These are phyloP conservation scores for Glaciozyma martinii DNA, from an alignment of 768 basidiomycete species.

Conservation along the genomic window DNA sequence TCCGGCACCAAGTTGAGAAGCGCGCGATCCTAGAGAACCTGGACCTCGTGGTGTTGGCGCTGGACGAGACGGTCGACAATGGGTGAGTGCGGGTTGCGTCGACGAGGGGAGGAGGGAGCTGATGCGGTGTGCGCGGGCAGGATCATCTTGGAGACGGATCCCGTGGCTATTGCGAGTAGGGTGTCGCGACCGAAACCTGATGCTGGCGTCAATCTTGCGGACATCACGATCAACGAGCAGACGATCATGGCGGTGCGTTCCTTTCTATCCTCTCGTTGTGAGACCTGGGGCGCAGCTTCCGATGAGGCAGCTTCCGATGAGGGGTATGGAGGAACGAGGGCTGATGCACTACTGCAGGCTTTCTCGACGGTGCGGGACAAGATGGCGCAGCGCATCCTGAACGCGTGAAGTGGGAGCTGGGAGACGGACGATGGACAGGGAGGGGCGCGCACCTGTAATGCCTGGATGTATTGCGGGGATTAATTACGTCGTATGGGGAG, in stretches of 20 bases:
- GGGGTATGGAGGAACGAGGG: background rate
- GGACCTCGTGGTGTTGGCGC: constrained; percentile 78
- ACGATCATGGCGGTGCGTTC: constrained; percentile 29
- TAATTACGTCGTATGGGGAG: too few species aligned
- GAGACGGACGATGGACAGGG: too few species aligned
- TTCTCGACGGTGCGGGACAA: constrained; percentile 31
- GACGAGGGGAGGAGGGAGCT: background rate
- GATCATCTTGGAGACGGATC: constrained; percentile 92
- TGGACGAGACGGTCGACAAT: constrained; percentile 96
- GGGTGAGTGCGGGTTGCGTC: constrained; percentile 53
- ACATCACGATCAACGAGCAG: constrained; percentile 98
- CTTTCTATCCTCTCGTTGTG: background rate
- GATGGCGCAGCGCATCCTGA: constrained; percentile 27
- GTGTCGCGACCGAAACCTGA: constrained; percentile 89
- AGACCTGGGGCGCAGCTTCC: too few species aligned
- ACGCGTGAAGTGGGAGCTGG: too few species aligned
- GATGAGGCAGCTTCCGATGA: too few species aligned
- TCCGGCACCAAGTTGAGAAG: constrained; percentile 91
- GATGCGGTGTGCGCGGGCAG: constrained; percentile 43
- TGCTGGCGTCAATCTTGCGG: constrained; percentile 51
- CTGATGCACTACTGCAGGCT: constrained; percentile 19
- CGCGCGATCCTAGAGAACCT: constrained; percentile 87
- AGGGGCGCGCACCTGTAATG: too few species aligned
- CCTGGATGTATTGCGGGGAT: too few species aligned
- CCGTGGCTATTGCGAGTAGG: constrained; percentile 86